These are phyloP conservation scores for Podosphaera xanthii DNA, from an alignment of 2,329 filamentous ascomycete species.

Conservation along the genomic window DNA sequence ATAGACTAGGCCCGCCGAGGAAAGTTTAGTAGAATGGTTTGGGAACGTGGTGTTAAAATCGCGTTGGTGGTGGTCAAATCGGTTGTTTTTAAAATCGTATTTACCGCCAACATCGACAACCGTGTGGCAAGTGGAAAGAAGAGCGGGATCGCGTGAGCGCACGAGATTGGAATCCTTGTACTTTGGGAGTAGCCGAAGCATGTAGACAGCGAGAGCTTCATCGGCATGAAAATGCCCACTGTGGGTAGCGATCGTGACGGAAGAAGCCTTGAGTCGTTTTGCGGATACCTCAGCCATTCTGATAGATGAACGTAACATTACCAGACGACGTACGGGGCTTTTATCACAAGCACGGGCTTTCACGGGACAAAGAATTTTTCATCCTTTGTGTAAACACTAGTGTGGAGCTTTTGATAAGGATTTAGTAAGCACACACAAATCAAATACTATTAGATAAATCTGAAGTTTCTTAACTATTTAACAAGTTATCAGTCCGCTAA, in stretches of 20 bases:
- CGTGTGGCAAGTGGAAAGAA: slow-evolving; percentile 67
- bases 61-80: slow-evolving; percentile 96
- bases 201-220: slow-evolving; percentile 88
- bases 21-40: slow-evolving; percentile 64
- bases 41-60: slow-evolving; percentile 74
- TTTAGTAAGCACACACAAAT: neutral
- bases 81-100: slow-evolving; percentile 53
- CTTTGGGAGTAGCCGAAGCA: slow-evolving; percentile 69
- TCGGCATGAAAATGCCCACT: slow-evolving; percentile 96
- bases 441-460: neutral
- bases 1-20: slow-evolving; percentile 82
- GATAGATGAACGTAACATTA: slow-evolving; percentile 23
- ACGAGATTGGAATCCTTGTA: slow-evolving; percentile 55
- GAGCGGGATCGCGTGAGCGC: slow-evolving; percentile 64
- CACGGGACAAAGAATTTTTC: neutral
- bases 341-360: too few species aligned
- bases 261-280: slow-evolving; percentile 65
- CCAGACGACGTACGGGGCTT: too few species aligned
- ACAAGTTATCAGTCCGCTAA: neutral
- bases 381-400: neutral
- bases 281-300: slow-evolving; percentile 47
- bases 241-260: slow-evolving; percentile 52
- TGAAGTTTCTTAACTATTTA: neutral
- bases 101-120: slow-evolving; percentile 96
- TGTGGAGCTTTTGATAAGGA: neutral